These are phyloP conservation scores for Neurospora sp. DNA, from an alignment of 495 filamentous ascomycete genomes.

Conservation along the genomic window DNA sequence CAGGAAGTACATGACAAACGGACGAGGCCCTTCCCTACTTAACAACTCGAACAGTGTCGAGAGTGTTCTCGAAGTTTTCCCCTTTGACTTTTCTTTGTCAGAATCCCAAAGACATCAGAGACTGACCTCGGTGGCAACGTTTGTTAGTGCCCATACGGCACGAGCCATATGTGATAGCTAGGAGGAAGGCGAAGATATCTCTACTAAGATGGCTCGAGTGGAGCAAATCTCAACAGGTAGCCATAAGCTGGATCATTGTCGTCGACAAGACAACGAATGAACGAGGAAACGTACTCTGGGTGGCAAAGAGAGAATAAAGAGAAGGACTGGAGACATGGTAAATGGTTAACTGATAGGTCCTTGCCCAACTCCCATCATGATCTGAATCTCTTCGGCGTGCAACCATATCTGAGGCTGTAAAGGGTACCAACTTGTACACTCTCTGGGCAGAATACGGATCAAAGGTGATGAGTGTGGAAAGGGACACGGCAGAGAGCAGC, in stretches of 20 bases:
- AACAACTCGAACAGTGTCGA: not conserved
- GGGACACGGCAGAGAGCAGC: not conserved
- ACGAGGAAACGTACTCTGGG: not conserved
- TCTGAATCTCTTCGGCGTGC: not conserved
- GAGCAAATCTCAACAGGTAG: not conserved
- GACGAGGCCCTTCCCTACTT: not conserved
- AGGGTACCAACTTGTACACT: not conserved
- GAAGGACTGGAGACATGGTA: not conserved
- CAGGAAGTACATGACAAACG: not conserved
- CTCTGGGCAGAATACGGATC: not conserved
- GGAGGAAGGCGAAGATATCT: not conserved
- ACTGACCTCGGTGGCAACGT: not conserved
- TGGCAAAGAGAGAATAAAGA: not conserved
- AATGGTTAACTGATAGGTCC: not conserved
- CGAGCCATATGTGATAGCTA: not conserved
- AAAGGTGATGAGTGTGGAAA: not conserved
- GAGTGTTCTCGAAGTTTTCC: not conserved
- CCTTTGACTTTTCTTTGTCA: not conserved
- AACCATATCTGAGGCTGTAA: not conserved
- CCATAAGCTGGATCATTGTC: not conserved
- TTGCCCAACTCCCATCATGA: not conserved
- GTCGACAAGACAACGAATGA: not conserved
- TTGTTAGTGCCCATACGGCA: not conserved
- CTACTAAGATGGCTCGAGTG: not conserved
- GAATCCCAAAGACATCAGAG: not conserved